Conservation (phyloP, 2,329 filamentous ascomycete species). For the Ceratocystis huliohia region DNA sequence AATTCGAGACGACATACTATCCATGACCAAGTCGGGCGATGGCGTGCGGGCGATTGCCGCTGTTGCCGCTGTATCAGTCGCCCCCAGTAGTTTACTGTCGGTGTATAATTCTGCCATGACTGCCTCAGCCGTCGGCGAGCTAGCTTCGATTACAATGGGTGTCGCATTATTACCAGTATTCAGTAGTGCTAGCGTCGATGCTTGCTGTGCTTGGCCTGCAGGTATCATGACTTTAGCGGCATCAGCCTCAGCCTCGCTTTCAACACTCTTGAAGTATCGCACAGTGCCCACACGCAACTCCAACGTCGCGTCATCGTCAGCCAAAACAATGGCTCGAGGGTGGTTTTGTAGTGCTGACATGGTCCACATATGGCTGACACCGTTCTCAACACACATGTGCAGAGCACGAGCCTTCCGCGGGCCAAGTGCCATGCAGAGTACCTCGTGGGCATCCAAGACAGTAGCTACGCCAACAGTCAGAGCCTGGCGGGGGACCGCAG, state of each 20-base stretch:
- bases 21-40: slow-evolving; percentile 32
- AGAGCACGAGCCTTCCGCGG: slow-evolving; percentile 69
- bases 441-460: slow-evolving; percentile 66
- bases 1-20: slow-evolving; percentile 19
- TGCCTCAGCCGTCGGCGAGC: slow-evolving; percentile 27
- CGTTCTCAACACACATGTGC: slow-evolving; percentile 68
- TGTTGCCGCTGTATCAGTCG: background rate
- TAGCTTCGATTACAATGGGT: slow-evolving; percentile 34
- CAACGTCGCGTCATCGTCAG: slow-evolving; percentile 66
- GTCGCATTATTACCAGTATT: slow-evolving; percentile 24
- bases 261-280: slow-evolving; percentile 59
- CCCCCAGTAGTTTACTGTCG: background rate
- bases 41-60: slow-evolving; percentile 31
- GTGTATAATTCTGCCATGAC: background rate
- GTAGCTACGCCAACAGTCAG: slow-evolving; percentile 77
- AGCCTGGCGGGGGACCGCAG: slow-evolving; percentile 66
- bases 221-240: slow-evolving; percentile 26
- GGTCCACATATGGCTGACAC: slow-evolving; percentile 85
- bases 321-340: slow-evolving; percentile 68
- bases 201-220: background rate
- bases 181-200: slow-evolving; percentile 7
- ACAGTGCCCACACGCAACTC: slow-evolving; percentile 64
- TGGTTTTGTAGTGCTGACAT: slow-evolving; percentile 70
- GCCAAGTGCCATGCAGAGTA: slow-evolving; percentile 71
- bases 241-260: slow-evolving; percentile 48